Evolutionary conservation across 2,329 filamentous ascomycete genomes (phyloP).

Genomic region (Claviceps humidiphila): DNA sequence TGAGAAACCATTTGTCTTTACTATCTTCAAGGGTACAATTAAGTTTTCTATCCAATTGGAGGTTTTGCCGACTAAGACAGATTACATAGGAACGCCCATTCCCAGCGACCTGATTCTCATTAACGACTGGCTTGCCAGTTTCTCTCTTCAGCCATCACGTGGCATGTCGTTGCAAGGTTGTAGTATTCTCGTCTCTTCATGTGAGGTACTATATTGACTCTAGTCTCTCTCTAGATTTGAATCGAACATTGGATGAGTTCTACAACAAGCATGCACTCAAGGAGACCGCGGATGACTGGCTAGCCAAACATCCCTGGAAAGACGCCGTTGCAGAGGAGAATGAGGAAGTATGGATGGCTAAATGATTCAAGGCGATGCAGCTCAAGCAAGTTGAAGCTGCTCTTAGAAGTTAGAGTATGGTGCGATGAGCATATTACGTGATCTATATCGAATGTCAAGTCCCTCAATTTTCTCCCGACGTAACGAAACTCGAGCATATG

Average conservation of each 20-base stretch:
- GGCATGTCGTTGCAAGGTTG: too few relatives aligned
- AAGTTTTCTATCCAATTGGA: too few relatives aligned
- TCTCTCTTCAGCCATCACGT: too few relatives aligned
- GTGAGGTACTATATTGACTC: too few relatives aligned
- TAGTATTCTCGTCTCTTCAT: too few relatives aligned
- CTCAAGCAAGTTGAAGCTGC: neutral
- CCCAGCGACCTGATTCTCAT: too few relatives aligned
- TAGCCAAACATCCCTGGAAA: conserved; percentile 4
- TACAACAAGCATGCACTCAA: conserved; percentile 3
- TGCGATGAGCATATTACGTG: neutral
- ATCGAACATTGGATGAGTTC: conserved; percentile 7
- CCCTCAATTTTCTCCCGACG: neutral
- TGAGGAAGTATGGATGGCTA: neutral
- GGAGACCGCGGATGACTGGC: conserved; percentile 5
- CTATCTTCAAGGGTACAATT: conserved; percentile 4
- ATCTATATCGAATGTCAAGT: neutral
- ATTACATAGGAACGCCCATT: too few relatives aligned
- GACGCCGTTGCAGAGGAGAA: conserved; percentile 7
- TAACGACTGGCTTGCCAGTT: too few relatives aligned
- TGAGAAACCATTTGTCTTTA: conserved; percentile 8
- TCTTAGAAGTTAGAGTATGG: neutral
- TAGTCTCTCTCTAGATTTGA: conserved; percentile 3
- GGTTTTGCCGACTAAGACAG: too few relatives aligned
- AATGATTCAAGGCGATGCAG: neutral
- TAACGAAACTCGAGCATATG: neutral